Base-by-base conservation (phyloP, 2,329 filamentous ascomycete genomes). In the Fusarium sp. region DNA sequence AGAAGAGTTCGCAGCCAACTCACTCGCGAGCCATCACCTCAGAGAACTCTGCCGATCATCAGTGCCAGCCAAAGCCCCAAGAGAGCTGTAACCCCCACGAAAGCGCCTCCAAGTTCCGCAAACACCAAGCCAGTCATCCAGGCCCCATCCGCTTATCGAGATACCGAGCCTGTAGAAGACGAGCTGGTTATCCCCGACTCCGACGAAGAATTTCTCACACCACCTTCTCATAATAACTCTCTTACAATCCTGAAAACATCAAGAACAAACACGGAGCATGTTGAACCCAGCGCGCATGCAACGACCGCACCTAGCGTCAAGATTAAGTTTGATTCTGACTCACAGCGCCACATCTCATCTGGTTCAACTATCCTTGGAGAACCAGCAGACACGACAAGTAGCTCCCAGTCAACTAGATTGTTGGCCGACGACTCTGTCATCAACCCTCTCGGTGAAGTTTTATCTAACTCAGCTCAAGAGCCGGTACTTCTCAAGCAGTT, bases 151-250 rank as follows among this genome's bases (percentile, higher is more conserved):
- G 30, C 42, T 2, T 60, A 50, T 11, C 53, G 31, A 36, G 30
- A 31, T 23, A 51, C 33, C 20, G 40, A 60, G 16, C 30, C 38
- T 8, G 38, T 23, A 15, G 50, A 11, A 18, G 70, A 80, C 54
- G 77, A 80, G 31, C 77, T 79, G 34, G 75, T 86, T 8, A 83
- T 88, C 40, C 80, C 84, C 52, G 86, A 89, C 69, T 89, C 86
- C 0, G 86, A 88, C 44, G 86, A 88, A 42, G 86, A 88, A 42
- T 84, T 83, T 41, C 70, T 84, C 38, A 84, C 72, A 62, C 74
- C 56, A 72, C 78, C 72, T 20, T 76, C 75, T 16, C 70, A 70
- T 47, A 74, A 70, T 20, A 63, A 37, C 10, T 69, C 72, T 20
- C 49, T 68, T 11, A 59, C 56, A 18, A 44, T 66, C 42, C 23